Evolutionary conservation across 768 basidiomycete genomes (phyloP), one percentile per base, ranked within the genome.

Genomic region (Pulveroboletus sp.): DNA sequence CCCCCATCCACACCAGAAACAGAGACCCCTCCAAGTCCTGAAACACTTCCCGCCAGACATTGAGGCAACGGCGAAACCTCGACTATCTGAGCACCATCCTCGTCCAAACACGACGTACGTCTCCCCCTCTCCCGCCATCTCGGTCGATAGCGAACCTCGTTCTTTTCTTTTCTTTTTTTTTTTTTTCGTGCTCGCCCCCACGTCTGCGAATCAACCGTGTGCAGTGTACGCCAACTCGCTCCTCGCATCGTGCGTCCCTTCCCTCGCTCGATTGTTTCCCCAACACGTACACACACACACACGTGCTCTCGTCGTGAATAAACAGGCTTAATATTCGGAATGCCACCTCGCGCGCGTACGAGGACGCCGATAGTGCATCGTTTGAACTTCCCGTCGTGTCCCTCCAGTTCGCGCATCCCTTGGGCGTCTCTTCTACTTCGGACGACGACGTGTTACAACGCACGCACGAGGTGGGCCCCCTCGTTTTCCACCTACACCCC

Each of bases 181-280:
- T n/a, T n/a, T n/a, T 7, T 14, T n/a, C 33, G 21, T 2, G 21
- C 2, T 2, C 21, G 2, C 21, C 2, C 21, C 21, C 21, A 21
- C 21, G 21, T 3, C 15, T 15, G 12, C 10, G 12, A 35, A 35
- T 7, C 15, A 15, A 35, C 15, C 2, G 12, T 6, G 14, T 7
- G 11, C 24, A 65, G 65, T 66, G 9, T 66, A 66, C 9, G 62
- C 65, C 39, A 66, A 66, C 46, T 67, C 64, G 28, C 57, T 66
- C 36, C 55, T 66, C 26, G 52, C 60, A 46, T 66, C 62, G 64
- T 66, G 18, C 40, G 59, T 53, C n/a, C 21, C 35, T 1, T 21
- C 21, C 21, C 21, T 21, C 21, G 21, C 21, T 3, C 21, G 21
- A 21, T 21, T 21, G 21, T 21, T 21, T 21, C 21, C 21, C 21